Conservation (phyloP, 352 stramenopile species). For the Pythium rishiriense region DNA sequence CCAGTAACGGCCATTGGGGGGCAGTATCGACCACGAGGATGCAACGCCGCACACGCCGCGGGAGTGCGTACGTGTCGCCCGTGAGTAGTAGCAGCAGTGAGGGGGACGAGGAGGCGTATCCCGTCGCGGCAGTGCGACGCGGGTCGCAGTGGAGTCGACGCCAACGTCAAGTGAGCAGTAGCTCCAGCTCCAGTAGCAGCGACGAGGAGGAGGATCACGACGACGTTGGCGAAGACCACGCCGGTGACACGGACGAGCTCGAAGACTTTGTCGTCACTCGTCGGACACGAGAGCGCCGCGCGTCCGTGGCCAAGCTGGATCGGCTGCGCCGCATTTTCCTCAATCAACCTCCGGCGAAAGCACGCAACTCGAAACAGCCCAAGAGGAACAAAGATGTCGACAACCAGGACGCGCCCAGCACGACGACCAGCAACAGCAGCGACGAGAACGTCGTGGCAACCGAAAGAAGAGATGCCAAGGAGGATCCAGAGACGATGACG, state of each 20-base stretch:
- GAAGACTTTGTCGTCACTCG: conserved; percentile 17
- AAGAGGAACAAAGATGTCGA: conserved; percentile 6
- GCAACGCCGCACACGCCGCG: conserved; percentile 6
- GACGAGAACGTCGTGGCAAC: conserved; percentile 10
- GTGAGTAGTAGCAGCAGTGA: conserved; percentile 15
- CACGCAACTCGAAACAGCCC: neutral
- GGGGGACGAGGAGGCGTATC: conserved; percentile 2
- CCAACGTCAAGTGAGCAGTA: conserved; percentile 1
- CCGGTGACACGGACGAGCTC: conserved; percentile 13
- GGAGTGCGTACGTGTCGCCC: conserved; percentile 20
- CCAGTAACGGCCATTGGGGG: neutral
- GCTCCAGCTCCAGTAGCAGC: neutral
- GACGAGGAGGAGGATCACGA: conserved; percentile 19
- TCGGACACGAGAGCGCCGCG: neutral
- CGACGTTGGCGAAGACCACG: neutral
- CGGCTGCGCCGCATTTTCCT: conserved; percentile 71
- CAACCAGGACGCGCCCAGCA: conserved; percentile 7
- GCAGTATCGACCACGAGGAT: neutral
- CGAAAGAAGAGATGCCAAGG: neutral
- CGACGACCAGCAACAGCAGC: conserved; percentile 24
- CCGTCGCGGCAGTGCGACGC: neutral
- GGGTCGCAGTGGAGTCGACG: conserved; percentile 11
- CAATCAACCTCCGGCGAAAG: conserved; percentile 38
- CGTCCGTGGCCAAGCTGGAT: conserved; percentile 40
- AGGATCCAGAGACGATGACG: conserved; percentile 20